Evolutionary conservation across 2,329 filamentous ascomycete genomes (phyloP).

Genomic region (Cladosporium sp.): DNA sequence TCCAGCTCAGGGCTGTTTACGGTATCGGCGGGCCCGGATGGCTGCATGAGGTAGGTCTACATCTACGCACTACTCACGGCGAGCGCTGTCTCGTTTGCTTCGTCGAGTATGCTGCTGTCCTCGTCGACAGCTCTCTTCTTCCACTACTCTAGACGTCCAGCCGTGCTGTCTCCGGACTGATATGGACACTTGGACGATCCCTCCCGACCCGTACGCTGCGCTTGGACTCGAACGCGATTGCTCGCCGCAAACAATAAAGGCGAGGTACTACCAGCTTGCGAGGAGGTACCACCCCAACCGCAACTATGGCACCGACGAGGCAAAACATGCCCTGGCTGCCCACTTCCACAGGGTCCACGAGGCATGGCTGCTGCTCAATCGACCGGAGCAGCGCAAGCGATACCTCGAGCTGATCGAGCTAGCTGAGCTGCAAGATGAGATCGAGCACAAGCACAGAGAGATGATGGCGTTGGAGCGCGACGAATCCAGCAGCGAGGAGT

Average conservation of each 20-base stretch:
- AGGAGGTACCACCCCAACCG: constrained; percentile 70
- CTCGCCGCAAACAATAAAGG: constrained; percentile 78
- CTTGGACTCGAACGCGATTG: constrained; percentile 72
- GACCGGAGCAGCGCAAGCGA: constrained; percentile 33
- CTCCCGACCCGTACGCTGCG: constrained; percentile 79
- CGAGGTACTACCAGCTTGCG: constrained; percentile 86
- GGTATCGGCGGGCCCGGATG: constrained; percentile 20
- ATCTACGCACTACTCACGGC: constrained; percentile 8
- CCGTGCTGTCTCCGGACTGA: constrained; percentile 9
- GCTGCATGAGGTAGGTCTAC: constrained; percentile 18
- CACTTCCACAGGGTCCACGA: constrained; percentile 37
- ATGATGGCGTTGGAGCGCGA: constrained; percentile 21
- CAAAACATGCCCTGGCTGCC: constrained; percentile 27
- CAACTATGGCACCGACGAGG: constrained; percentile 55
- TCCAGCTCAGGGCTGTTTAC: constrained; percentile 21
- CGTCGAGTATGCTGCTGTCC: constrained; percentile 16
- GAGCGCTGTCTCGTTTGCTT: constrained; percentile 5
- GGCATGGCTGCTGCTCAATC: constrained; percentile 35
- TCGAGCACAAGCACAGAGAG: constrained; percentile 25
- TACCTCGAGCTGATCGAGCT: constrained; percentile 35
- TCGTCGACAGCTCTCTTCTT: not conserved
- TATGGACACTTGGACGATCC: constrained; percentile 24
- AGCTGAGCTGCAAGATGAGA: constrained; percentile 34
- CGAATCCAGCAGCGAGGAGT: constrained; percentile 30
- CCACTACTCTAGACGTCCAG: not conserved